These are phyloP conservation scores for Picea engelmannii DNA, from an alignment of 83 land plant species.

Conservation along the genomic window DNA sequence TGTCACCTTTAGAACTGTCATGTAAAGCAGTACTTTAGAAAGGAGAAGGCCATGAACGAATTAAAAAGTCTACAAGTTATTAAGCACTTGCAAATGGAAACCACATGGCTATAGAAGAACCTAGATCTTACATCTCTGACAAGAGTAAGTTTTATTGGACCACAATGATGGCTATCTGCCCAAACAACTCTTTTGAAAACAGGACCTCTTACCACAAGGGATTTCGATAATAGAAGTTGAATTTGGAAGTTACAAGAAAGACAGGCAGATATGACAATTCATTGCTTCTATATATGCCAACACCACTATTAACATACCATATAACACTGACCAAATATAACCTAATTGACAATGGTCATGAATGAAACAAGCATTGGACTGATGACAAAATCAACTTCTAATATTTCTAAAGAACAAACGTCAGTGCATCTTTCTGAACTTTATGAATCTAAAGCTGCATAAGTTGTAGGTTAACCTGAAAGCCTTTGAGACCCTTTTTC, in stretches of 20 bases:
- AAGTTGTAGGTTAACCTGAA: conserved; percentile 49
- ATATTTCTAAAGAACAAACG: not conserved
- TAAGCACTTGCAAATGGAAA: not conserved
- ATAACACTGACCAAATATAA: not conserved
- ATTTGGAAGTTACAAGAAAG: not conserved
- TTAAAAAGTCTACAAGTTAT: too few relatives aligned
- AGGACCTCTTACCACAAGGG: not conserved
- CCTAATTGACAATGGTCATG: not conserved
- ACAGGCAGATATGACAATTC: not conserved
- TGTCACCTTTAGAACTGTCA: too few relatives aligned
- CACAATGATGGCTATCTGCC: not conserved
- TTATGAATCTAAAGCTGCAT: conserved; percentile 1
- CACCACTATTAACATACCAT: not conserved
- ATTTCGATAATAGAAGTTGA: not conserved
- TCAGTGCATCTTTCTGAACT: not conserved
- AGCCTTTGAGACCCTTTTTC: conserved; percentile 63
- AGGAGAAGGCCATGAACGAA: too few relatives aligned
- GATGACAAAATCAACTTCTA: not conserved
- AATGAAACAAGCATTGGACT: not conserved
- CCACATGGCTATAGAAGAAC: not conserved
- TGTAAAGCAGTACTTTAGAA: too few relatives aligned
- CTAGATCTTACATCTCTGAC: not conserved
- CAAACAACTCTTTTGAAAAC: not conserved
- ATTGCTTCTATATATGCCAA: not conserved
- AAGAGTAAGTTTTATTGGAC: not conserved